Conservation (phyloP, 78 protist genomes). For the Trichosphaerium sp. region DNA sequence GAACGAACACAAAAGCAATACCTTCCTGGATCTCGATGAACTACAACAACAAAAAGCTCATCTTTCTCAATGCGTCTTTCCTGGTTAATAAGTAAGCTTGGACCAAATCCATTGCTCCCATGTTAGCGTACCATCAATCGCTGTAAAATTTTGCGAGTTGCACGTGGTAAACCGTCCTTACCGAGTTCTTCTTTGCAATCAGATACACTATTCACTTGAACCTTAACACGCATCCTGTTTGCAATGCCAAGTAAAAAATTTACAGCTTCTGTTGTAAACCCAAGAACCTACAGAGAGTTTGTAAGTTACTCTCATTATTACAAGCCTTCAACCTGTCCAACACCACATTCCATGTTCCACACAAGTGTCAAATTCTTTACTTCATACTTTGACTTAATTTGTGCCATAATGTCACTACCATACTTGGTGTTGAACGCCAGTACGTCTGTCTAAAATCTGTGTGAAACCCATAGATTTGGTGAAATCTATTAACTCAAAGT, state of each 20-base stretch:
- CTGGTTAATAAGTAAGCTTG: not conserved
- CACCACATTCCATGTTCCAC: conserved; percentile 12
- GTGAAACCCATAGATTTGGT: no score
- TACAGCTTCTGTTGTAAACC: conserved; percentile 18
- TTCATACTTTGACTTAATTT: no score
- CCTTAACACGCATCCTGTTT: not conserved
- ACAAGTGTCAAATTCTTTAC: not conserved
- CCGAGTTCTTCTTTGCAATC: not conserved
- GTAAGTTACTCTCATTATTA: not conserved
- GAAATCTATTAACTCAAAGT: no score
- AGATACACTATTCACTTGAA: not conserved
- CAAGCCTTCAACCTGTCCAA: not conserved
- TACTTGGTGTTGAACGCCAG: no score
- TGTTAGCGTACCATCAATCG: not conserved
- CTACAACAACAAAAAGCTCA: not conserved
- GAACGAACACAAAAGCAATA: no score
- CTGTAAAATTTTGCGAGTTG: not conserved
- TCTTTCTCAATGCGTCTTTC: not conserved
- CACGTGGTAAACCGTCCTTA: not conserved
- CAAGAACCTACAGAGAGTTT: conserved; percentile 1
- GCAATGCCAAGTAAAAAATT: not conserved
- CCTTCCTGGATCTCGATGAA: conserved; percentile 25
- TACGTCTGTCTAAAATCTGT: no score
- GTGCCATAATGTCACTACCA: no score
- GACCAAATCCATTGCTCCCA: not conserved